These are phyloP conservation scores for Coemansia sp. DNA, from an alignment of 192 early-diverging fungal genomes.

Conservation along the genomic window DNA sequence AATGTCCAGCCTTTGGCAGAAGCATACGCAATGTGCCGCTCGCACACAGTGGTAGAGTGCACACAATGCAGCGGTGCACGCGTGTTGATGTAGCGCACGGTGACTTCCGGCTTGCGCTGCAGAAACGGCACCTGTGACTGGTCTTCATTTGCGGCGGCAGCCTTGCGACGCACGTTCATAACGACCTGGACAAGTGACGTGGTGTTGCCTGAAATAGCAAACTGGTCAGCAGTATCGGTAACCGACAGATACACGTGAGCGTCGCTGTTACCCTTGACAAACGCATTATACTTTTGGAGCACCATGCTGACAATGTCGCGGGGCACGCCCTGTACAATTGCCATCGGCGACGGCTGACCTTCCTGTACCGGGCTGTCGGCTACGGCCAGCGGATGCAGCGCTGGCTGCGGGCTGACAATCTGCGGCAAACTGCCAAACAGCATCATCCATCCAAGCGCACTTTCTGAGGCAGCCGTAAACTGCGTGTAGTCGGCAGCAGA, in stretches of 20 bases:
- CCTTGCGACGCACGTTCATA: constrained; percentile 78
- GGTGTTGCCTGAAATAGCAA: constrained; percentile 78
- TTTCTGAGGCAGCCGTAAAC: constrained; percentile 71
- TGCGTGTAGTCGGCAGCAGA: constrained; percentile 63
- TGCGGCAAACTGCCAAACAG: constrained; percentile 81
- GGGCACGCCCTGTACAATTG: constrained; percentile 71
- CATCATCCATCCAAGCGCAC: constrained; percentile 77
- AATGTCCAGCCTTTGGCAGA: constrained; percentile 63
- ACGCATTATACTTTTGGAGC: constrained; percentile 75
- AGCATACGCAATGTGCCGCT: constrained; percentile 66
- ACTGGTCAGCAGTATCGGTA: constrained; percentile 72
- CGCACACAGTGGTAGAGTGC: constrained; percentile 63
- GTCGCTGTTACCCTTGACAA: constrained; percentile 54
- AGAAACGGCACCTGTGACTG: constrained; percentile 81
- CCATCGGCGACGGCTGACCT: constrained; percentile 80
- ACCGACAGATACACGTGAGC: constrained; percentile 67
- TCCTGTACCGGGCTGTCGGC: constrained; percentile 78
- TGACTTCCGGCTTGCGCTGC: constrained; percentile 80
- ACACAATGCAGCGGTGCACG: constrained; percentile 73
- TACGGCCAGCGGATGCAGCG: constrained; percentile 74
- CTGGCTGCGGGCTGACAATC: constrained; percentile 67
- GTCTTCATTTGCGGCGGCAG: constrained; percentile 72
- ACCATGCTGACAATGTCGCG: constrained; percentile 70
- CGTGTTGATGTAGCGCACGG: constrained; percentile 64
- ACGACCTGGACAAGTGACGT: constrained; percentile 82